Percentiles rank a stretch among this genome's conserved stretches.
Evolutionary conservation across 2,329 filamentous ascomycete genomes (phyloP).

Genomic region (Torrubiellomyces zombiae): DNA sequence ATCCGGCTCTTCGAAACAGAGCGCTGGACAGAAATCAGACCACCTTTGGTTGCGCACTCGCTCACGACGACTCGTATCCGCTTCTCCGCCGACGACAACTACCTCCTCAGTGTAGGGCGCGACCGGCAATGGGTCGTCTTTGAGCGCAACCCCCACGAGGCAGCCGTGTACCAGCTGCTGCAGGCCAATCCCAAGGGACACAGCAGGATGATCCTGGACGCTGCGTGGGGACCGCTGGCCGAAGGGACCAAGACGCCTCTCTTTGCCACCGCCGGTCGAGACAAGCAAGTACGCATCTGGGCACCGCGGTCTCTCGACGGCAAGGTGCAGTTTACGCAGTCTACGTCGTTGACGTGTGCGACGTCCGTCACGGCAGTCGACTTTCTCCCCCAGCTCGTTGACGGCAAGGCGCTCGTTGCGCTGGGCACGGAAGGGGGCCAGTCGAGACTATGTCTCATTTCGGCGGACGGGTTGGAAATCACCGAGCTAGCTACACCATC

Average conservation of each 20-base stretch:
- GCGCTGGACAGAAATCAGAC: slow-evolving; percentile 74
- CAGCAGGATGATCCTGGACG: slow-evolving; percentile 79
- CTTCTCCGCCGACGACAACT: slow-evolving; percentile 60
- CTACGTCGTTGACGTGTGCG: slow-evolving; percentile 34
- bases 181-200: slow-evolving; percentile 71
- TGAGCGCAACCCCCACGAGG: slow-evolving; percentile 25
- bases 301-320: slow-evolving; percentile 14
- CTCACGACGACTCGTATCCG: slow-evolving; percentile 70
- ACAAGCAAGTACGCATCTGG: slow-evolving; percentile 74
- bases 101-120: slow-evolving; percentile 73
- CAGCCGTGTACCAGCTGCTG: slow-evolving; percentile 35
- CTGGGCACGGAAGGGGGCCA: slow-evolving; percentile 40
- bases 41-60: slow-evolving; percentile 68
- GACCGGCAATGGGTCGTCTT: slow-evolving; percentile 89
- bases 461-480: slow-evolving; percentile 20
- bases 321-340: slow-evolving; percentile 30
- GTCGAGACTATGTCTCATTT: slow-evolving; percentile 26
- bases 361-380: slow-evolving; percentile 56
- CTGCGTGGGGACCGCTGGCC: slow-evolving; percentile 70
- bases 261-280: slow-evolving; percentile 81
- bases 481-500: slow-evolving; percentile 17
- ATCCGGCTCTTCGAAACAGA: slow-evolving; percentile 79
- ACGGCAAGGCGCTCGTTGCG: slow-evolving; percentile 26
- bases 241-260: slow-evolving; percentile 24
- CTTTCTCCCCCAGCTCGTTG: slow-evolving; percentile 29